phyloP scores from a whole-genome alignment of 176 grass and related monocot species.

The Chrysopogon serrulatus region DNA sequence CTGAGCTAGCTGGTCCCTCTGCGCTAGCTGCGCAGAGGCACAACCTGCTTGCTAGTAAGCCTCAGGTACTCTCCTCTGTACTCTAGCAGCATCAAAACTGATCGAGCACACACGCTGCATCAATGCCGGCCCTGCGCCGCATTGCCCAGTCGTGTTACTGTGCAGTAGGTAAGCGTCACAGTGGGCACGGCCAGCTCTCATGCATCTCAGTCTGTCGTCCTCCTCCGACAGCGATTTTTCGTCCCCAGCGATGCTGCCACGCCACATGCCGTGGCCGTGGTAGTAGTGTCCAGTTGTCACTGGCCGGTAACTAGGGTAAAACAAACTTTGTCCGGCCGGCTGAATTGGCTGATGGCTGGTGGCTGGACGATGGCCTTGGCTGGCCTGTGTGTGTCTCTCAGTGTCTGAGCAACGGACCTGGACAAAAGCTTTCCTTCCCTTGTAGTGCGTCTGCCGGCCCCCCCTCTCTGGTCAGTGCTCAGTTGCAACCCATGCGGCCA shows the following conservation, averaged over 20 bases:
- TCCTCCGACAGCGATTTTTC: neutral
- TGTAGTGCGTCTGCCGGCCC: neutral
- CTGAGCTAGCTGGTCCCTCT: neutral
- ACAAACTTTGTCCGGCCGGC: neutral
- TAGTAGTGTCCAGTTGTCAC: neutral
- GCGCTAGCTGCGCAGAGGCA: no score
- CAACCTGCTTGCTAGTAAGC: neutral
- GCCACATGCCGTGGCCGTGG: no score
- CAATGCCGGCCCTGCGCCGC: neutral
- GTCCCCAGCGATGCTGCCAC: neutral
- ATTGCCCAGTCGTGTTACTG: slow-evolving; percentile 26
- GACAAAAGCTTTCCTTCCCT: neutral
- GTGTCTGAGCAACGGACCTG: neutral
- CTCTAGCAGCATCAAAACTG: neutral
- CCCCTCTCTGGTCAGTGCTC: neutral
- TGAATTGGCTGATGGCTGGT: neutral
- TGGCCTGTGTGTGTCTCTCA: no score
- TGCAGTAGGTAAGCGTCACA: neutral
- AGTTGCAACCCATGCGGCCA: neutral
- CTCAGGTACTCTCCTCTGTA: slow-evolving; percentile 11
- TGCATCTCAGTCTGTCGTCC: neutral
- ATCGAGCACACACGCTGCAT: neutral
- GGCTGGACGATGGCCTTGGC: no score
- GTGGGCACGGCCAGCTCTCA: neutral
- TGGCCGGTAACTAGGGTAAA: neutral